Base-by-base conservation (phyloP, 2,329 filamentous ascomycete genomes). In the Magnaporthiopsis rhizophila region DNA sequence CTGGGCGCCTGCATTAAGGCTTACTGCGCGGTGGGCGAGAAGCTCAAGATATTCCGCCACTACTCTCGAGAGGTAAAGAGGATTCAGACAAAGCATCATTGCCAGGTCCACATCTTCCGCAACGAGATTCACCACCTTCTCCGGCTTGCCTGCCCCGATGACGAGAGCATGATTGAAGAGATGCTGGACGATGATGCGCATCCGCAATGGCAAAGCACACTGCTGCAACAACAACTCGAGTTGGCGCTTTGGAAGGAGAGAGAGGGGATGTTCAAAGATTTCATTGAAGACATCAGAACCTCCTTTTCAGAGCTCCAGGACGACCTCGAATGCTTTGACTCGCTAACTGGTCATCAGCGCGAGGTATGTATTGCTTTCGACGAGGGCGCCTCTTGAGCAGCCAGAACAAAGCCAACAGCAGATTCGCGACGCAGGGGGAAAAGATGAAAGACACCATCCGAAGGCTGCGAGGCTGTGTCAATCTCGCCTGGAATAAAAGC, bases 71-170 rank as follows among this genome's bases (percentile, higher is more conserved):
- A 66, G 18, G 18, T 59, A 0, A n/a, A 1, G 1, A 21, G 62
- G 15, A 53, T 61, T 7, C 30, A 58, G 3, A 64, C 56, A 28
- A 21, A 9, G 18, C 7, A 64, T 7, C 11, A 50, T 0, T 18
- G 28, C 28, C 65, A 66, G 30, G 21, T 34, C 21, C 34, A 63
- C 9, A 60, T 45, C 50, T 64, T 64, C 28, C 2, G 57, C 2
- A 32, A 62, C 32, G 60, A 66, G 32, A 50, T 64, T 21, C 62
- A 66, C 30, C n/a, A 62, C 4, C 21, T 66, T 13, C 50, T 66
- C 11, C 56, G 60, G 9, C 26, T 57, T 12, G 65, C 59, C 32
- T 21, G 38, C n/a, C 21, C 58, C 11, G 15, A 45, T 18, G 36
- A 58, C 56, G 62, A 64, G 36, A 13, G 26, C 2, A 36, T 26